Conservation (phyloP, 2,329 filamentous ascomycete species). For the Intubia oerlemansii region DNA sequence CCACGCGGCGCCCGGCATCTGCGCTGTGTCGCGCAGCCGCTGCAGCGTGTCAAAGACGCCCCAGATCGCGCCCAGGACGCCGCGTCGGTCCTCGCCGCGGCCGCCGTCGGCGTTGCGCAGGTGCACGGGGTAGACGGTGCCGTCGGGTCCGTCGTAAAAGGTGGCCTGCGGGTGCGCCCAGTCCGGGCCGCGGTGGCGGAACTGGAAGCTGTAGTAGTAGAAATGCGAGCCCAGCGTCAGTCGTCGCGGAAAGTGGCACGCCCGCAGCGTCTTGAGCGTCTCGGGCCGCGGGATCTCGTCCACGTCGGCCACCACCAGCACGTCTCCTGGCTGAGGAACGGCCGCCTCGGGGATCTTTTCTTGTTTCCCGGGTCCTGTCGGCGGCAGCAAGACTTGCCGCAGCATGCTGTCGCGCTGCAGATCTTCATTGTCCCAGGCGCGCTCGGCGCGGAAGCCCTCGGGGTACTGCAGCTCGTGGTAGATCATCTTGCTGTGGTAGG, state of each 20-base stretch:
- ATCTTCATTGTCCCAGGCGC: slow-evolving; percentile 26
- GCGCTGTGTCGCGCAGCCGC: slow-evolving; percentile 20
- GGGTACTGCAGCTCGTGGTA: slow-evolving; percentile 30
- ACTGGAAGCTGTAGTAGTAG: slow-evolving; percentile 38
- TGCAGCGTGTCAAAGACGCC: slow-evolving; percentile 11
- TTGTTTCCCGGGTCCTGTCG: slow-evolving; percentile 2
- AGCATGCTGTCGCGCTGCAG: slow-evolving; percentile 33
- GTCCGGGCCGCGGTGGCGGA: slow-evolving; percentile 20
- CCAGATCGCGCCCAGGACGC: neutral
- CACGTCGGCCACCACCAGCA: slow-evolving; percentile 36
- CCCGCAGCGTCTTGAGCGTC: slow-evolving; percentile 24
- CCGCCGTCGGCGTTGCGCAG: slow-evolving; percentile 26
- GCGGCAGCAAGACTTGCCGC: slow-evolving; percentile 19
- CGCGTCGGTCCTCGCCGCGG: neutral
- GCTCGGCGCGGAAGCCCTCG: slow-evolving; percentile 17
- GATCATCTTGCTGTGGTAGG: slow-evolving; percentile 38
- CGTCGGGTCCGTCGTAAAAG: slow-evolving; percentile 21
- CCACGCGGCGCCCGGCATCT: slow-evolving; percentile 31
- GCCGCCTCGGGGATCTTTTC: too few species aligned
- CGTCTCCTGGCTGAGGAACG: slow-evolving; percentile 23
- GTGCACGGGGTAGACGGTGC: slow-evolving; percentile 30
- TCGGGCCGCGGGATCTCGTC: slow-evolving; percentile 36
- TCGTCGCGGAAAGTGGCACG: slow-evolving; percentile 28
- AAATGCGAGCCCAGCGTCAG: slow-evolving; percentile 28
- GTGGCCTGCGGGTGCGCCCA: slow-evolving; percentile 42